phyloP scores from a whole-genome alignment of 2,329 filamentous ascomycete genomes.

The Hymenoscyphus scutula region DNA sequence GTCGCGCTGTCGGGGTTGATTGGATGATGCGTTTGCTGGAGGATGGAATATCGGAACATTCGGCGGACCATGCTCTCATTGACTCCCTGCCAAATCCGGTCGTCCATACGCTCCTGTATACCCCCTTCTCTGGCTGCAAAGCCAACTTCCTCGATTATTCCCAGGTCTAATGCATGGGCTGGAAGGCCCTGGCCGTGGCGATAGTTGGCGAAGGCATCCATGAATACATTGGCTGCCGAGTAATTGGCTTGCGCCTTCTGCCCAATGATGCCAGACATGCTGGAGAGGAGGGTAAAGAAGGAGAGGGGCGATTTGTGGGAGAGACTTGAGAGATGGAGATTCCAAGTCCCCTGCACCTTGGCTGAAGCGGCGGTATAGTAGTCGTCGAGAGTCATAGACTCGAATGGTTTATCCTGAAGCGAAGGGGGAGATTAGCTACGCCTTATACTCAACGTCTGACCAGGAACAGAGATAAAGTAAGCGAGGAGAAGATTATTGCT shows the following conservation, averaged over 20 bases:
- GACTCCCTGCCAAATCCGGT: constrained; percentile 29
- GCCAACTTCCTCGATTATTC: constrained; percentile 46
- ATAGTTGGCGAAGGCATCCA: constrained; percentile 43
- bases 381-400: constrained; percentile 18
- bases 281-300: constrained; percentile 43
- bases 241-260: constrained; percentile 46
- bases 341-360: constrained; percentile 26
- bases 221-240: constrained; percentile 48
- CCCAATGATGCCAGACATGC: constrained; percentile 38
- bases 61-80: constrained; percentile 33
- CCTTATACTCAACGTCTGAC: neutral
- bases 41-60: constrained; percentile 33
- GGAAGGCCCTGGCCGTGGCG: constrained; percentile 41
- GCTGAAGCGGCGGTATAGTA: constrained; percentile 13
- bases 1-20: constrained; percentile 21
- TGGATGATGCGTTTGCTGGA: constrained; percentile 29
- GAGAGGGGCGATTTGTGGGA: constrained; percentile 35
- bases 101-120: constrained; percentile 20
- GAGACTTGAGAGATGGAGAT: constrained; percentile 20
- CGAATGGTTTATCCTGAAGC: constrained; percentile 17
- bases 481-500: neutral
- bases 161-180: constrained; percentile 50
- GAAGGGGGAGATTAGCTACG: neutral
- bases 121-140: constrained; percentile 18
- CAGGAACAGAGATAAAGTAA: neutral